Evolutionary conservation across 2,329 filamentous ascomycete species (phyloP).

Genomic region (Ceratocystis albifundus): DNA sequence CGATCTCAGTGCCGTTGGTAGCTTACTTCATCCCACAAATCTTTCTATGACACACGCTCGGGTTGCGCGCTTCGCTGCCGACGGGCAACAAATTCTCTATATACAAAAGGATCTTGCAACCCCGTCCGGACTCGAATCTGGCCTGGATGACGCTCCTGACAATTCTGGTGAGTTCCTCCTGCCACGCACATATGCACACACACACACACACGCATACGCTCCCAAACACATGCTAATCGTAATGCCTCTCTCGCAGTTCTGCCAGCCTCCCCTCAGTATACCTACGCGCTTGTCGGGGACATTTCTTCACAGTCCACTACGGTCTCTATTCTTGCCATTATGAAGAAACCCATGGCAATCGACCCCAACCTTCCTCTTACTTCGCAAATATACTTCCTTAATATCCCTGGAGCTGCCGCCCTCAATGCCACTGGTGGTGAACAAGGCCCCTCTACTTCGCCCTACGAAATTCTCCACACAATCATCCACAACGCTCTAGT

Average conservation of each 20-base stretch:
- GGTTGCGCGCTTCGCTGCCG: slow-evolving; percentile 79
- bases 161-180: slow-evolving; percentile 33
- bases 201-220: not conserved
- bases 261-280: slow-evolving; percentile 45
- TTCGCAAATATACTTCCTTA: slow-evolving; percentile 84
- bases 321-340: slow-evolving; percentile 71
- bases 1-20: slow-evolving; percentile 71
- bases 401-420: slow-evolving; percentile 70
- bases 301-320: slow-evolving; percentile 71
- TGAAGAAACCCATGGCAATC: slow-evolving; percentile 82
- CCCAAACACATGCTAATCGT: not conserved
- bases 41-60: slow-evolving; percentile 72
- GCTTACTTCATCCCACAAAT: slow-evolving; percentile 62
- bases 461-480: slow-evolving; percentile 86
- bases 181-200: not conserved
- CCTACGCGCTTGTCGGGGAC: slow-evolving; percentile 71
- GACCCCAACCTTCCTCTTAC: slow-evolving; percentile 71
- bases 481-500: slow-evolving; percentile 82
- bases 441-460: slow-evolving; percentile 62
- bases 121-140: slow-evolving; percentile 40
- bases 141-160: slow-evolving; percentile 40
- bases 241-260: not conserved
- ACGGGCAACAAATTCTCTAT: slow-evolving; percentile 79
- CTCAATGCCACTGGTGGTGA: slow-evolving; percentile 55
- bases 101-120: slow-evolving; percentile 69